Evolutionary conservation across 805 yeast species (phyloP), one percentile per base, ranked within the genome.

Genomic region (Metschnikowia peoriensis): DNA sequence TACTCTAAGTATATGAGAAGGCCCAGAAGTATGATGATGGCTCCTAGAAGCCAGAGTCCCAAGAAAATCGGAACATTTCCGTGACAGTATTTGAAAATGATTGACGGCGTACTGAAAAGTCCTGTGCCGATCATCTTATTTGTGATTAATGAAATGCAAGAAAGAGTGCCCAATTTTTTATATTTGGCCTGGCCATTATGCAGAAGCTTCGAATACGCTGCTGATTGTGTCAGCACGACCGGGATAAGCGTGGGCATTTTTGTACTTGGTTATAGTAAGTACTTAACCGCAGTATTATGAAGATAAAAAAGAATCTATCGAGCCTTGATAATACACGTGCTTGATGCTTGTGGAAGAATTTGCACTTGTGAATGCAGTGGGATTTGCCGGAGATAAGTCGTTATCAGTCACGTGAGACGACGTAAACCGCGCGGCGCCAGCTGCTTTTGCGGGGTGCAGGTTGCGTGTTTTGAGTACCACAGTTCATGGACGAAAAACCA

Each of bases 51-150:
- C 68, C 74, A 73, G 28, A 73, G 53, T 7, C 46, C 38, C 28
- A 73, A 61, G 50, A 68, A 72, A 11, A 73, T 53, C 4, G 70
- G 67, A n/a, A 71, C 69, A 49, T 70, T 71, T 11, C 78, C 77
- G 46, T 65, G 58, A 53, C 71, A 64, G 54, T 71, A 73, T 44
- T 81, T 28, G 88, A 79, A 84, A 38, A 86, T 83, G 28, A 85
- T 76, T 4, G 88, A 80, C 1, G 89, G 86, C 4, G 88, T 82
- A 40, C 85, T 76, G 66, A 85, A 86, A 38, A 86, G 83, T 28
- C 91, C 92, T 2, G 90, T 84, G 41, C 92, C 92, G 48, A 86
- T 79, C 81, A 85, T 85, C 60, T 86, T 77, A 66, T 86, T 86
- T 55, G 85, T 70, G 63, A 84, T 81, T 49, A 86, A 67, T 42